Base-by-base conservation (phyloP, 164 flowering plant genomes). In the Warburgia ugandensis region DNA sequence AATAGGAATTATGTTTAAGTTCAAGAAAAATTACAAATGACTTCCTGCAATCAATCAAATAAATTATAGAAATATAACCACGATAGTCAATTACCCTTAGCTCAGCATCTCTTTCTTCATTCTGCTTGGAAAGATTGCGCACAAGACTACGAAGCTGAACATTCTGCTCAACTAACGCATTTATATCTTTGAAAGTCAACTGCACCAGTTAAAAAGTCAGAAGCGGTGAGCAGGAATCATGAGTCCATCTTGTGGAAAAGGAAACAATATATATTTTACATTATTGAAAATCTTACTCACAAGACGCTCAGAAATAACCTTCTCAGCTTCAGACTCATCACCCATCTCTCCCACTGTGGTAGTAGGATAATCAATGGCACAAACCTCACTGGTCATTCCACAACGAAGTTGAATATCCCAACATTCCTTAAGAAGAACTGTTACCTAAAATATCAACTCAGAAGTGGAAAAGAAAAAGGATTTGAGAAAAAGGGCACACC, bases 151-250 rank as follows among this genome's bases (percentile, higher is more conserved):
- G 83, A 11, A 94, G 83, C 59, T 84, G 77, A 36, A 81, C 95
- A 79, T 92, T 92, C 72, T 94, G 99, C 75, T 82, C 97, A 42
- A 94, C 94, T 59, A 94, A 61, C 46, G 85, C 94, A 70, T 74
- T 84, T 59, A 94, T 86, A 57, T 84, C 94, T 65, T 73, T 87
- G 49, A 83, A 91, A 6, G 83, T 80, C 64, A 87, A 66, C 92
- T 86, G 80, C 58, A 29, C 30, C 49, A 50, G 35, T 30, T 23
- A 25, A 5, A 16, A 20, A 46, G 43, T 9, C 39, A 20, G 32
- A 58, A 40, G 22, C 28, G n/a, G 13, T 25, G n/a, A 47, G 5
- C 4, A 6, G 7, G 17, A 21, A 19, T 10, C 17, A 16, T 48
- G 8, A 17, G n/a, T 17, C 11, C 54, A 19, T 12, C 42, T 6